Evolutionary conservation across 2,329 filamentous ascomycete genomes (phyloP), one percentile per base, ranked within the genome.

Genomic region (Zalaria obscura): DNA sequence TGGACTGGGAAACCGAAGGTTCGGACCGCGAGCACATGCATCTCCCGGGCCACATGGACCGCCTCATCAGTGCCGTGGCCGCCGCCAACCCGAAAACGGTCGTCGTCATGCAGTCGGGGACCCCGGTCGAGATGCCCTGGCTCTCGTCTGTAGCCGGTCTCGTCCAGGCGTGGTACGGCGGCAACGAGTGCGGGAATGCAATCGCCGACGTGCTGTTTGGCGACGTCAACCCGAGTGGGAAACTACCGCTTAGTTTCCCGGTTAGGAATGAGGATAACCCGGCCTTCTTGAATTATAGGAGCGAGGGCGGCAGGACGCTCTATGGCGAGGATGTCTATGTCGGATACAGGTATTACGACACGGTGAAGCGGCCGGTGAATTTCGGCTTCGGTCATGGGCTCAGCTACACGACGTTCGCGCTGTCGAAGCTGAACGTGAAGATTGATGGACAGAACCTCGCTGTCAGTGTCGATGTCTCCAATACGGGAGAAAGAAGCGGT

Each of bases 151-250:
- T 80, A 3, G 73, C 78, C 3, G 73, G 78, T 1, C 76, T 86
- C 27, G 54, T 87, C 1, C 80, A 86, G 54, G 73, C 83, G 5
- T 91, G 83, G 83, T 91, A 87, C 53, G 82, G 83, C 45, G 84
- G 85, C n/a, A 85, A 91, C 53, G 84, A 91, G 63, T 81, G 80
- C 4, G 85, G 84, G 4, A 86, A 88, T 54, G 79, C 78, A 7
- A 80, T 93, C 46, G 83, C 81, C 0, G 83, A 89, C 49, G 70
- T 89, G 1, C 66, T 89, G 0, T 83, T 84, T 48, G 81, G 83
- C 38, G 73, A 79, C 46, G 71, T 75, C 37, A 87, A 83, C 54
- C 84, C 84, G 0, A 79, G 75, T 45, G 83, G 77, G 9, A 87
- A 87, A 57, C 68, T 88, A 1, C 80, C 82, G 0, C 66, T 87